A percentile compares a stretch with the other conserved stretches of the same genome.
Conservation (phyloP, 139 green algal species). For the Choricystis sp. region DNA sequence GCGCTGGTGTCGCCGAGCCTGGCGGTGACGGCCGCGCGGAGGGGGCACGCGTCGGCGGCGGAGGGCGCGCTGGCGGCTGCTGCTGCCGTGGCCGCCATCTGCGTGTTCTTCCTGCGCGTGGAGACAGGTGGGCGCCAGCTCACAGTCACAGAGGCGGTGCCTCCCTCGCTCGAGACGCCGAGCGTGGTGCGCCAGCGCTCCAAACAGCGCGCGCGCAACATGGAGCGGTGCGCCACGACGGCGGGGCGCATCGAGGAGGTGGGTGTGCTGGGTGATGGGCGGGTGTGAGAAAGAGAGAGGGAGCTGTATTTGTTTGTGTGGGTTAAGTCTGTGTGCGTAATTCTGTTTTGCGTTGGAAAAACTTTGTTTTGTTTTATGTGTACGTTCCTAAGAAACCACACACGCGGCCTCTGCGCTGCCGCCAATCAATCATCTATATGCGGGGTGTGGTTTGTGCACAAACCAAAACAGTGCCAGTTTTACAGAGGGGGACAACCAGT, state of each 20-base stretch:
- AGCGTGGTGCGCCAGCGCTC: too few relatives aligned
- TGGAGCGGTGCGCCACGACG: too few relatives aligned
- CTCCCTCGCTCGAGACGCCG: too few relatives aligned
- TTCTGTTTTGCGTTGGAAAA: not conserved
- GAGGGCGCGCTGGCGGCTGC: not conserved
- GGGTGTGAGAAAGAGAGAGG: not conserved
- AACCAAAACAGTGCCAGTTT: too few relatives aligned
- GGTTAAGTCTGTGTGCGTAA: not conserved
- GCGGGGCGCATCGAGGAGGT: too few relatives aligned
- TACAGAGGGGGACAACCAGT: too few relatives aligned
- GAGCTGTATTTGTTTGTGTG: constrained; percentile 1
- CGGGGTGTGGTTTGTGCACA: too few relatives aligned
- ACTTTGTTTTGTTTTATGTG: not conserved
- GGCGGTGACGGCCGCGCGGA: constrained; percentile 10
- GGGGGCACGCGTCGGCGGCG: not conserved
- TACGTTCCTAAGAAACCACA: too few relatives aligned
- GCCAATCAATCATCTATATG: too few relatives aligned
- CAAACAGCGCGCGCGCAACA: too few relatives aligned
- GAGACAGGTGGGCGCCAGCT: not conserved
- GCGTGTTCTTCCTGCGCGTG: not conserved
- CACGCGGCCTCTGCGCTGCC: too few relatives aligned
- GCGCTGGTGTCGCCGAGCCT: constrained; percentile 35
- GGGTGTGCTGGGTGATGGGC: too few relatives aligned
- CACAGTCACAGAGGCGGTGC: not conserved
- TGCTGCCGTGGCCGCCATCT: not conserved